Base-by-base conservation (phyloP, 2,329 filamentous ascomycete genomes). In the Sclerotinia nivalis region DNA sequence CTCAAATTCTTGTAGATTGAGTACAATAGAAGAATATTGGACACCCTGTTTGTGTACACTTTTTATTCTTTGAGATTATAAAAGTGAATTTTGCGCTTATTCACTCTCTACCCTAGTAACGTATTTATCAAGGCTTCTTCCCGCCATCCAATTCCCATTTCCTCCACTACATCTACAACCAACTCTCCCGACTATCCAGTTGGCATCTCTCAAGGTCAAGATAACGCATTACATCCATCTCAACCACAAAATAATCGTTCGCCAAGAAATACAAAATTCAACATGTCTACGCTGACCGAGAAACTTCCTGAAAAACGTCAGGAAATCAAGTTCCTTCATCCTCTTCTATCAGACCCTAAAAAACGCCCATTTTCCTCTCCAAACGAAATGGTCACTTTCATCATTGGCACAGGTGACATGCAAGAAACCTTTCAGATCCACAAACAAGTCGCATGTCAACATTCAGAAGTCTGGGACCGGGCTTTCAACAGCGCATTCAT, bases 341-440 rank as follows among this genome's bases (percentile, higher is more conserved):
- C 18, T 28, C 5, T 20, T 43, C 9, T n/a, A 9, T 4, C 34
- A 28, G 20, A 43, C 1, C 8, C 15, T n/a, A 20, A 40, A 13
- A 28, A 9, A 0, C n/a, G 13, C 6, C 15, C 49, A 12, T 66
- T 66, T n/a, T 55, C 49, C 9, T 43, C 49, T 9, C 64, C 64
- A 15, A 66, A 28, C n/a, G 20, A 62, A 52, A 54, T 45, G n/a
- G 58, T 64, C 18, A 62, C 56, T 15, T 69, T 69, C 25, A n/a
- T 64, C 15, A 13, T 52, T 12, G 58, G 58, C 13, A 20, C 13
- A 13, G 58, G 37, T 8, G 6, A 45, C 22, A 34, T 20, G 2
- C 20, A 61, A 31, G n/a, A 25, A 3, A 43, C 20, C 2, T 69
- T 69, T 55, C 4, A 31, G 22, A 37, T 69, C 22, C 56, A 69